A percentile compares a stretch with the other conserved stretches of the same genome.
Conservation (phyloP, 202 grass and related monocot genomes). For the Eragrostis tef region DNA sequence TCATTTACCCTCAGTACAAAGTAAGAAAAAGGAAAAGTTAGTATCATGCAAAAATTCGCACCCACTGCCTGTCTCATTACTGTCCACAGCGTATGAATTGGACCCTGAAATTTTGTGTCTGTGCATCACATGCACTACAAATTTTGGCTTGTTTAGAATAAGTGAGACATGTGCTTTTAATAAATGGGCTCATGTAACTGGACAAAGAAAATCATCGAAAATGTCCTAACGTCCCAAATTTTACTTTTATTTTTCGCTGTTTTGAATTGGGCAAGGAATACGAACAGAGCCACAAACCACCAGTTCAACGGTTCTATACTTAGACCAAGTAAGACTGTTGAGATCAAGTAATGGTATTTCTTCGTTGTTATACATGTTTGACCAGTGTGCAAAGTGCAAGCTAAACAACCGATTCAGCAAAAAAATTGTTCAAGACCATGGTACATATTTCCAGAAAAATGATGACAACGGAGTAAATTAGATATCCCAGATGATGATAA, state of each 20-base stretch:
- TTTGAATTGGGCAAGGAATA: neutral
- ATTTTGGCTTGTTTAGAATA: neutral
- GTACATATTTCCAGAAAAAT: neutral
- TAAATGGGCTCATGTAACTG: neutral
- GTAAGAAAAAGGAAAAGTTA: neutral
- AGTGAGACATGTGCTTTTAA: neutral
- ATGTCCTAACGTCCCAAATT: neutral
- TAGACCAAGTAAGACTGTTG: no score
- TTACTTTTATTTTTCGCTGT: neutral
- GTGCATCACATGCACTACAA: neutral
- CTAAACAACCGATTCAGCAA: neutral
- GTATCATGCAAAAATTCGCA: neutral
- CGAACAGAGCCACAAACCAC: no score
- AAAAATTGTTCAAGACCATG: neutral
- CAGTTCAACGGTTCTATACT: neutral
- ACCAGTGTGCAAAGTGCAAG: neutral
- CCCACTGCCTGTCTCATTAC: neutral
- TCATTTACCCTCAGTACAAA: neutral
- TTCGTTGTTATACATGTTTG: neutral
- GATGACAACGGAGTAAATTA: no score
- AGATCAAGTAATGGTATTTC: neutral
- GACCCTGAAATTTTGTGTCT: neutral
- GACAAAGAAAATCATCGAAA: neutral
- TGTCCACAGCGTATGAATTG: neutral
- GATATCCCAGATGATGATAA: no score